These are phyloP conservation scores for Blastobotrys attinorum DNA, from an alignment of 805 yeast species.

Conservation along the genomic window DNA sequence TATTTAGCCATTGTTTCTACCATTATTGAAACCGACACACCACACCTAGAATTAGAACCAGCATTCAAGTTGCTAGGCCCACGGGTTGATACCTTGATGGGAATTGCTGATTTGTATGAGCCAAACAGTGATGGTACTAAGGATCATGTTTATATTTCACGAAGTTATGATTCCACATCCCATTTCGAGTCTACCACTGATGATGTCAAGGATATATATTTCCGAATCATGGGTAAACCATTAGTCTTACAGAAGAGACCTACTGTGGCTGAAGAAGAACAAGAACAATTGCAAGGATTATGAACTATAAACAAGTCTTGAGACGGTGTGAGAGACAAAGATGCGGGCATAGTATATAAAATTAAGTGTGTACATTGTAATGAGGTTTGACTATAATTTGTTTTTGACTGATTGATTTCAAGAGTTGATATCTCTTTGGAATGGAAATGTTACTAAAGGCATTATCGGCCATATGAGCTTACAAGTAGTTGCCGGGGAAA, in stretches of 20 bases:
- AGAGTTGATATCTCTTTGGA: too few relatives aligned
- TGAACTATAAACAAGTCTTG: too few relatives aligned
- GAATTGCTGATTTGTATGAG: conserved; percentile 83
- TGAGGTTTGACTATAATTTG: neutral
- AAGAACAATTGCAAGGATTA: too few relatives aligned
- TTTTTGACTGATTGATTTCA: too few relatives aligned
- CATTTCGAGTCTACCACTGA: conserved; percentile 96
- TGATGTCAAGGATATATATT: conserved; percentile 90
- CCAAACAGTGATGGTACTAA: conserved; percentile 77
- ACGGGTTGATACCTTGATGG: conserved; percentile 78
- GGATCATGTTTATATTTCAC: conserved; percentile 74
- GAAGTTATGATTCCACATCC: conserved; percentile 87
- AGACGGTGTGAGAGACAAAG: neutral
- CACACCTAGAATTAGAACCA: conserved; percentile 86
- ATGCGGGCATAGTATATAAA: neutral
- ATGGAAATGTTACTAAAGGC: too few relatives aligned
- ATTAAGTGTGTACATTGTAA: neutral
- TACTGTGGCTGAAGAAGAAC: conserved; percentile 49
- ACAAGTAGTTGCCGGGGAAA: too few relatives aligned
- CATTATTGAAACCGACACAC: conserved; percentile 84
- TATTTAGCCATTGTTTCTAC: conserved; percentile 92
- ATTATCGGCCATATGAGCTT: too few relatives aligned
- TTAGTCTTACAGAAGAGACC: conserved; percentile 75
- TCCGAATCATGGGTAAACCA: conserved; percentile 87
- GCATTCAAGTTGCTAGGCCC: conserved; percentile 88